These are phyloP conservation scores for Botryotinia narcissicola DNA, from an alignment of 2,329 filamentous ascomycete species.

Conservation along the genomic window DNA sequence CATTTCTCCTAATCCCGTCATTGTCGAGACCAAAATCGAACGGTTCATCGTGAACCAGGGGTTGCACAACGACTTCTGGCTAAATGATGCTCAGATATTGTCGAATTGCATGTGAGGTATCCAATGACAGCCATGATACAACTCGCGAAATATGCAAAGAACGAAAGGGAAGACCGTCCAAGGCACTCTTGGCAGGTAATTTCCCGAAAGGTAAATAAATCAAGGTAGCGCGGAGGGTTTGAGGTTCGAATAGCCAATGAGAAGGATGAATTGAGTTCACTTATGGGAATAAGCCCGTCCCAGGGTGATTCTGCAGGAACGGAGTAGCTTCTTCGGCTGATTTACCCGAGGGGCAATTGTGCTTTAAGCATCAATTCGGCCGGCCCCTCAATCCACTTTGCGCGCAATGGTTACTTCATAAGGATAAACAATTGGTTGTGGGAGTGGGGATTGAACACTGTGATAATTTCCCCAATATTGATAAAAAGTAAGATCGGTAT, in stretches of 20 bases:
- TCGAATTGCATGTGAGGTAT: neutral
- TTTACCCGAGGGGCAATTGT: neutral
- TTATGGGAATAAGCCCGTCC: neutral
- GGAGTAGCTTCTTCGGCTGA: neutral
- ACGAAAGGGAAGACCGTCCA: neutral
- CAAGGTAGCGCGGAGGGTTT: neutral
- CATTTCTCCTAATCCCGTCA: neutral
- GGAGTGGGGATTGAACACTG: neutral
- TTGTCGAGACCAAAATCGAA: slow-evolving; percentile 1
- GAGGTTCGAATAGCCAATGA: neutral
- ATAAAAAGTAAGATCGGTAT: slow-evolving; percentile 3
- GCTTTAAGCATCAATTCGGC: neutral
- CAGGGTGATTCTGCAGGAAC: neutral
- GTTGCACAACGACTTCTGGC: neutral
- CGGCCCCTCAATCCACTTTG: neutral
- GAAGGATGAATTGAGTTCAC: neutral
- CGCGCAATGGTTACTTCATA: neutral
- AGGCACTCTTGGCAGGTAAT: slow-evolving; percentile 1
- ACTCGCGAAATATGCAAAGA: slow-evolving; percentile 4
- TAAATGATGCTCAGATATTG: neutral
- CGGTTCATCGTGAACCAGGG: neutral
- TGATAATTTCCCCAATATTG: slow-evolving; percentile 1
- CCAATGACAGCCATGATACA: neutral
- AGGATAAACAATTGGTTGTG: neutral
- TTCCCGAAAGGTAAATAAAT: neutral